Percentiles rank a stretch among this genome's conserved stretches.
phyloP scores from a whole-genome alignment of 176 grass and related monocot genomes.

The Oryza rufipogon region DNA sequence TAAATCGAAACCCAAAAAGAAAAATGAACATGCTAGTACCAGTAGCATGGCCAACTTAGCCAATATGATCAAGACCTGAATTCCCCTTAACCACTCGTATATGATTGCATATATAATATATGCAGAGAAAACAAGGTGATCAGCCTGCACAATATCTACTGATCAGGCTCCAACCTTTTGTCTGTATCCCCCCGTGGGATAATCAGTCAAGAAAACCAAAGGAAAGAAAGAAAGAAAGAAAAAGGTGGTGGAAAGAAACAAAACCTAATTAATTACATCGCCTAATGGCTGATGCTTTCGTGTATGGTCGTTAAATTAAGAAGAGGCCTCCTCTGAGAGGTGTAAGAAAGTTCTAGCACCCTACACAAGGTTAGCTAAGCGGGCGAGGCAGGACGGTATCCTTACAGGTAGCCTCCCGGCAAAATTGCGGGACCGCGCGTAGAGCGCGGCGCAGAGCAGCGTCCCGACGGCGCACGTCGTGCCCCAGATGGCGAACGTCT shows the following conservation, averaged over 20 bases:
- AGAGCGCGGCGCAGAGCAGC: slow-evolving; percentile 71
- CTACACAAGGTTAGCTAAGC: slow-evolving; percentile 48
- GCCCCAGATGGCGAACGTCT: slow-evolving; percentile 83
- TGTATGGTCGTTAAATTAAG: slow-evolving; percentile 27
- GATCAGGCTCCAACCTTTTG: slow-evolving; percentile 6
- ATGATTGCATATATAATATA: slow-evolving; percentile 30
- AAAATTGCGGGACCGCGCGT: slow-evolving; percentile 58
- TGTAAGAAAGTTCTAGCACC: slow-evolving; percentile 33
- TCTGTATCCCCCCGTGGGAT: slow-evolving; percentile 38
- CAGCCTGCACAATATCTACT: slow-evolving; percentile 51
- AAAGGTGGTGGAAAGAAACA: not conserved
- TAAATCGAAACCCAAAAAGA: not conserved
- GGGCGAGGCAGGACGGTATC: slow-evolving; percentile 21
- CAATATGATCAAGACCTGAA: not conserved
- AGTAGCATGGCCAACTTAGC: not conserved
- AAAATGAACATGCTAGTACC: not conserved
- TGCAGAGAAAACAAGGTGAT: slow-evolving; percentile 32
- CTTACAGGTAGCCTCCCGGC: slow-evolving; percentile 48
- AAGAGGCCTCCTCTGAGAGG: slow-evolving; percentile 18
- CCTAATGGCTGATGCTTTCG: slow-evolving; percentile 34
- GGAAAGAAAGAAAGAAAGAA: not conserved
- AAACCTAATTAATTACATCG: slow-evolving; percentile 33
- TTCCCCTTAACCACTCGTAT: slow-evolving; percentile 40
- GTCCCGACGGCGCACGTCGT: slow-evolving; percentile 60
- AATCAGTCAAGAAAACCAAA: slow-evolving; percentile 39